phyloP scores from a whole-genome alignment of 495 filamentous ascomycete genomes.

The Talaromyces thailandensis region DNA sequence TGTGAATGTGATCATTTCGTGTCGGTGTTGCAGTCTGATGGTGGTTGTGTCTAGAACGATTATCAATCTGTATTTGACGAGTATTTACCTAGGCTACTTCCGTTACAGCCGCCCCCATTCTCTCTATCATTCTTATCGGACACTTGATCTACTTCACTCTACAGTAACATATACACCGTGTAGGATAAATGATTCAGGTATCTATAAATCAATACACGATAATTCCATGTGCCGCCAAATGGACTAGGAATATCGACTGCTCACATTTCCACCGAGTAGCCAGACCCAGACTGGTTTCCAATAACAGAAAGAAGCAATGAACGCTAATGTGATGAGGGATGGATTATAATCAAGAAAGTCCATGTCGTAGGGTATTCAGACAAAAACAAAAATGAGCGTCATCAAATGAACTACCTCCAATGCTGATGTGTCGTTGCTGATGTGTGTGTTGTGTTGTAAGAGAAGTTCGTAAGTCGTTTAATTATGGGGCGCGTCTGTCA shows the following conservation, averaged over 20 bases:
- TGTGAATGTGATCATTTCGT: too few species aligned
- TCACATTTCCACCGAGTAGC: not conserved
- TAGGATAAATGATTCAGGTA: not conserved
- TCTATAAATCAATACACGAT: not conserved
- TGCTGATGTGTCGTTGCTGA: not conserved
- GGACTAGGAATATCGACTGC: not conserved
- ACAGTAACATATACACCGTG: not conserved
- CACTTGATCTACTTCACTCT: not conserved
- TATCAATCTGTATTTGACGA: not conserved
- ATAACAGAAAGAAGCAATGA: slow-evolving; percentile 9
- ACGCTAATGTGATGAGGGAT: slow-evolving; percentile 6
- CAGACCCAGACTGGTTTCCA: not conserved
- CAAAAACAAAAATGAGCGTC: not conserved
- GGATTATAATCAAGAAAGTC: slow-evolving; percentile 12
- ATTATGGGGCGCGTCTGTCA: slow-evolving; percentile 26
- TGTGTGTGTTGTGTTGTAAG: not conserved
- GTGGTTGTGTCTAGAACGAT: not conserved
- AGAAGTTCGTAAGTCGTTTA: not conserved
- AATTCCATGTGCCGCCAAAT: not conserved
- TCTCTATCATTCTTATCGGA: not conserved
- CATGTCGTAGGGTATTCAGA: slow-evolving; percentile 5
- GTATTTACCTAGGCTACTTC: not conserved
- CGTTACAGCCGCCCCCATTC: not conserved
- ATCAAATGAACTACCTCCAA: not conserved
- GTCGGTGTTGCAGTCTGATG: not conserved